Evolutionary conservation across 2,329 filamentous ascomycete genomes (phyloP).

Genomic region (Tympanopsis confertula): DNA sequence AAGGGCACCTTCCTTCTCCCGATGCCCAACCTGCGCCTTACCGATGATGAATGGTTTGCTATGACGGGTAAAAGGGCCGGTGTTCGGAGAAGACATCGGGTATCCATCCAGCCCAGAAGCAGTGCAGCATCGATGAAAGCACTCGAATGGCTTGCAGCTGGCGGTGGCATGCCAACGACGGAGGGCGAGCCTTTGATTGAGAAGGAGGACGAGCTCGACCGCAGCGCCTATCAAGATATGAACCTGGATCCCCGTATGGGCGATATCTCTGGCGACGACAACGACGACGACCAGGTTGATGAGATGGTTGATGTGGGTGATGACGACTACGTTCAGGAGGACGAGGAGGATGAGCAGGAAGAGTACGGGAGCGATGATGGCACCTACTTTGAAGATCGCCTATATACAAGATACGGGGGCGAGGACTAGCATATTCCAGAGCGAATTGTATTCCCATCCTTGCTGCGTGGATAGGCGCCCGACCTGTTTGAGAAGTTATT

Average conservation of each 20-base stretch:
- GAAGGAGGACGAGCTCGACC: conserved; percentile 8
- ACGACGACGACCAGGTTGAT: conserved; percentile 7
- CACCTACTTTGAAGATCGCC: background rate
- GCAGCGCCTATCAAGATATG: conserved; percentile 8
- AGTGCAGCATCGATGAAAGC: background rate
- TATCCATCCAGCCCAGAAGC: background rate
- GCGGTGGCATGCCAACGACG: background rate
- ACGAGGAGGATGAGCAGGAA: conserved; percentile 5
- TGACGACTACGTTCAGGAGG: conserved; percentile 7
- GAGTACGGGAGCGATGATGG: conserved; percentile 1
- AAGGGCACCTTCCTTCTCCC: conserved; percentile 6
- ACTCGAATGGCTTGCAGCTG: background rate
- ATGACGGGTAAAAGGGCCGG: conserved; percentile 3
- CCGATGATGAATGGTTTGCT: conserved; percentile 9
- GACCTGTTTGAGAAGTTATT: no score
- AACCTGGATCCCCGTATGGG: conserved; percentile 9
- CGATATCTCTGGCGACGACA: conserved; percentile 6
- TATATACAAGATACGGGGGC: no score
- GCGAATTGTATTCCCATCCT: no score
- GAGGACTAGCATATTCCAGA: no score
- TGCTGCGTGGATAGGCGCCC: no score
- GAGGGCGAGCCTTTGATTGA: conserved; percentile 3
- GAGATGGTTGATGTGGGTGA: conserved; percentile 3
- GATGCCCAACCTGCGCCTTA: conserved; percentile 3
- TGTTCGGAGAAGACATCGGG: background rate